Evolutionary conservation across 139 green algal genomes (phyloP).

Genomic region (Deuterostichococcus epilithicus): DNA sequence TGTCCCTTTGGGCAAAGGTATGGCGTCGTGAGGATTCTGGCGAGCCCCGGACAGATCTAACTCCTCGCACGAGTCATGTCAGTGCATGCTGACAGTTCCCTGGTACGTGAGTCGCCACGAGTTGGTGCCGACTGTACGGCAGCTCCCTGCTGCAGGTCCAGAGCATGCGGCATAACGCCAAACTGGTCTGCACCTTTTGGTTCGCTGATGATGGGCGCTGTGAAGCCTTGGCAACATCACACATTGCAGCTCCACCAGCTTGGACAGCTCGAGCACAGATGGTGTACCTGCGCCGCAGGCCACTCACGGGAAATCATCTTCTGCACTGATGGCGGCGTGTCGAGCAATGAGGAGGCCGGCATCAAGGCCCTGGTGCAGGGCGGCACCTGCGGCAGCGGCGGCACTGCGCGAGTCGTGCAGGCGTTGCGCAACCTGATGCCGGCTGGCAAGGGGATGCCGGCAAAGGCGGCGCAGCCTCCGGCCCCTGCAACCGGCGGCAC

Average conservation of each 20-base stretch:
- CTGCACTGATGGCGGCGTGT: slow-evolving; percentile 39
- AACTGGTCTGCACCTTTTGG: not conserved
- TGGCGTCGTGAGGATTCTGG: not conserved
- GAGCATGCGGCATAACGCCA: not conserved
- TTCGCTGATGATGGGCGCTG: not conserved
- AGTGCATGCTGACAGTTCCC: not conserved
- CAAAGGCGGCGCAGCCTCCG: not conserved
- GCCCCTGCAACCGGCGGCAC: not conserved
- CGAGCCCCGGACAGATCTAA: not conserved
- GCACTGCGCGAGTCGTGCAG: not conserved
- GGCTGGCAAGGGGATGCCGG: not conserved
- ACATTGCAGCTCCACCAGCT: not conserved
- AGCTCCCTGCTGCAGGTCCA: not conserved
- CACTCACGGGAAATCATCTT: slow-evolving; percentile 31
- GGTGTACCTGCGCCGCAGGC: not conserved
- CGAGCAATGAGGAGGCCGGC: slow-evolving; percentile 8
- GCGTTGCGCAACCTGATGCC: not conserved
- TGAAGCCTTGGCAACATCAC: not conserved
- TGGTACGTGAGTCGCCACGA: not conserved
- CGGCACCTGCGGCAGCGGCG: not conserved
- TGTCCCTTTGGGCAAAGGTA: not conserved
- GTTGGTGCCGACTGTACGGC: not conserved
- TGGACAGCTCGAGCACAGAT: not conserved
- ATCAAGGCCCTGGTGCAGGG: slow-evolving; percentile 7
- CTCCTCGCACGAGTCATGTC: not conserved